These are phyloP conservation scores for Huiozyma naganishii DNA, from an alignment of 805 yeast species.

Conservation along the genomic window DNA sequence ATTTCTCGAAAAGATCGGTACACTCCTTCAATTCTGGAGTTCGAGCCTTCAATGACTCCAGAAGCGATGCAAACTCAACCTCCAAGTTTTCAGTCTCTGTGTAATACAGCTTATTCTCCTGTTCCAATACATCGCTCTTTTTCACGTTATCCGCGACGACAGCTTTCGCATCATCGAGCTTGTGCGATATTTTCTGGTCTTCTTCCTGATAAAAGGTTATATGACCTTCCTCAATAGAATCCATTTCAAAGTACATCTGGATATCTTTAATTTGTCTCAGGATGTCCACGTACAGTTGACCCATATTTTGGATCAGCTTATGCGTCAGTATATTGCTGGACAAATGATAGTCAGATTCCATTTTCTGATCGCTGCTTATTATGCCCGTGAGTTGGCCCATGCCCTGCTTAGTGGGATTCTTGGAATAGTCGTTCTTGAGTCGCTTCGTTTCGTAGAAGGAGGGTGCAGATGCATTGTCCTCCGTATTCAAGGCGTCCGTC, in stretches of 20 bases:
- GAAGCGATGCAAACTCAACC: conserved; percentile 10
- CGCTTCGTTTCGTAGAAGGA: conserved; percentile 51
- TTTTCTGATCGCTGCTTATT: conserved; percentile 28
- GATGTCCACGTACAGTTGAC: conserved; percentile 35
- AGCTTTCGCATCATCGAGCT: conserved; percentile 32
- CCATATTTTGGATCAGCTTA: conserved; percentile 46
- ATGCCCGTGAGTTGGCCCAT: conserved; percentile 42
- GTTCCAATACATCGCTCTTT: conserved; percentile 22
- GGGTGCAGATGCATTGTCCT: conserved; percentile 3
- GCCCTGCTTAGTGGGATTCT: conserved; percentile 54
- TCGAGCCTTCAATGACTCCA: conserved; percentile 10
- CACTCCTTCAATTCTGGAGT: conserved; percentile 5
- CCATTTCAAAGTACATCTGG: conserved; percentile 33
- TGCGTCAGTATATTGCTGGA: conserved; percentile 46
- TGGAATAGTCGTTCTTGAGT: conserved; percentile 52
- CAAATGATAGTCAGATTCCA: conserved; percentile 24
- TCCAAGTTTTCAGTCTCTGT: conserved; percentile 21
- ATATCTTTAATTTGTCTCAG: conserved; percentile 38
- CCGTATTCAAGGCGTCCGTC: conserved; percentile 4
- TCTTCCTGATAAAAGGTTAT: conserved; percentile 34
- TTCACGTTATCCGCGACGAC: conserved; percentile 14
- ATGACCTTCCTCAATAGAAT: conserved; percentile 33
- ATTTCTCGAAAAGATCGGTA: conserved; percentile 17
- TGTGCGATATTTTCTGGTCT: conserved; percentile 35
- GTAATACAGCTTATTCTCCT: conserved; percentile 21